Evolutionary conservation across 2,329 filamentous ascomycete genomes (phyloP).

Genomic region (Botrytis tulipae): DNA sequence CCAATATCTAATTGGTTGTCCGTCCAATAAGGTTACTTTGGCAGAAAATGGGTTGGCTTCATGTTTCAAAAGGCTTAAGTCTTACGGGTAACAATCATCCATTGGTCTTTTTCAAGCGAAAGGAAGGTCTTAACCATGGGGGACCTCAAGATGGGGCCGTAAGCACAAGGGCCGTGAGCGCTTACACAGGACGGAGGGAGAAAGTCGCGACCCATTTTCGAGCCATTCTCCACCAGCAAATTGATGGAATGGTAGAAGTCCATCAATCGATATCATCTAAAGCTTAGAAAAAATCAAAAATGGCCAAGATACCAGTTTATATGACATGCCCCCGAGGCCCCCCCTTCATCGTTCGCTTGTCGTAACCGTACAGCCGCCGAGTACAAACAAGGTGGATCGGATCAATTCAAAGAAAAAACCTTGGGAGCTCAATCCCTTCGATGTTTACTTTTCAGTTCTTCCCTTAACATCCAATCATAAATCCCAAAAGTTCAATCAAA

Average conservation of each 20-base stretch:
- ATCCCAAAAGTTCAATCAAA: not conserved
- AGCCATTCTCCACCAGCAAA: not conserved
- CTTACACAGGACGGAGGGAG: not conserved
- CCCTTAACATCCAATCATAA: not conserved
- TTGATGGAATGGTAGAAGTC: not conserved
- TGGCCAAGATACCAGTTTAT: not conserved
- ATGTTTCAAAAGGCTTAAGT: slow-evolving; percentile 5
- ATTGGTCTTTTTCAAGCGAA: slow-evolving; percentile 14
- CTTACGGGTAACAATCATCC: not conserved
- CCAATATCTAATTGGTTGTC: not conserved
- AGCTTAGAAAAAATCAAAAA: slow-evolving; percentile 6
- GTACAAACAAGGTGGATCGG: not conserved
- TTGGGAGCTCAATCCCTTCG: not conserved
- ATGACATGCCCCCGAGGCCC: not conserved
- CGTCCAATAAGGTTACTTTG: not conserved
- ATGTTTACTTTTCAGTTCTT: not conserved
- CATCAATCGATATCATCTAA: not conserved
- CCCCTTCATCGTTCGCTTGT: slow-evolving; percentile 14
- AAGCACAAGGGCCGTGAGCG: not conserved
- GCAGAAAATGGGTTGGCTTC: slow-evolving; percentile 3
- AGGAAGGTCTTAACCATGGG: slow-evolving; percentile 3
- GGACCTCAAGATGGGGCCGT: not conserved
- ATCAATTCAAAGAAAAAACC: not conserved
- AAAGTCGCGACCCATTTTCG: not conserved
- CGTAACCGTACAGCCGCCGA: not conserved